Evolutionary conservation across 352 stramenopile genomes (phyloP), one percentile per base, ranked within the genome.

Genomic region (Blastocystis sp.): DNA sequence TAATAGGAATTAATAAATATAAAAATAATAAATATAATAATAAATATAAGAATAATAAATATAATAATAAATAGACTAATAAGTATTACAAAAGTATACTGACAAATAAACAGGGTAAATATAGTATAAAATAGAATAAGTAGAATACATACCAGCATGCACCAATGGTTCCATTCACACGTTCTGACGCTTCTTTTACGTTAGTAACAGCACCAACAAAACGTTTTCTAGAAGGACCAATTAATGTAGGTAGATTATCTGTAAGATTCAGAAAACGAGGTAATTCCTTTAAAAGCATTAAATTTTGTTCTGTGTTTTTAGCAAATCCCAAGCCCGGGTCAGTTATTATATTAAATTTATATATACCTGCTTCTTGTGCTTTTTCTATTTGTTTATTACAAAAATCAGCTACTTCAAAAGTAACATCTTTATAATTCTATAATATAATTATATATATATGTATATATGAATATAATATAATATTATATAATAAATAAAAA

Each of bases 301-400:
- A 58, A 68, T 94, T 96, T 0, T 85, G 72, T 28, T 83, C 72
- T 0, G 77, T 58, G 62, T 78, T 79, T 67, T 95, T 98, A 11
- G 90, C 86, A 73, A 98, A 98, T 2, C 90, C 90, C 47, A 98
- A 92, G 5, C 90, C 90, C 19, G 87, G 88, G 71, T 98, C 88
- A 18, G 94, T 59, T 18, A 96, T 70, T 42, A 94, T 79, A 55
- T 91, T 81, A 88, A 88, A 96, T 31, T 77, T 73, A 36, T 75
- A 83, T 32, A 95, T 80, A 1, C 84, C 85, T 3, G 74, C 74
- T 2, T 55, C 64, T 55, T 89, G 74, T n/a, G 84, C 85, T 2
- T 71, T 75, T 3, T 58, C 55, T 10, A 81, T 77, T 36, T 73
- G 74, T 64, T 80, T 65, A 18, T 72, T 69, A n/a, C 95, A 68